phyloP scores from a whole-genome alignment of 768 basidiomycete species.

The Vararia minispora region DNA sequence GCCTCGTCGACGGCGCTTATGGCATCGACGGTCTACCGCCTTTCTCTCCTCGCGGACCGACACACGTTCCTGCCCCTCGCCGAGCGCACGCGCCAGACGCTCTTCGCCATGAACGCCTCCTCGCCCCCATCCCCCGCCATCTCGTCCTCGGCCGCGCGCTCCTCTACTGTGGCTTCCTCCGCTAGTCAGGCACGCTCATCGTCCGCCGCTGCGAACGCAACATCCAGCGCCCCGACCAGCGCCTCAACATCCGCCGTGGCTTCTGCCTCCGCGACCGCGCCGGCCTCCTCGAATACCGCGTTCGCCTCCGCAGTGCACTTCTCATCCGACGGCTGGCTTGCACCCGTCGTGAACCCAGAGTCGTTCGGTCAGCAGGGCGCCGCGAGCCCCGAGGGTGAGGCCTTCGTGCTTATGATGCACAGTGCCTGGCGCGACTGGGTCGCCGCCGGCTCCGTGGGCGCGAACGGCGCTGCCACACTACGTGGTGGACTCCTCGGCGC shows the following conservation, averaged over 20 bases:
- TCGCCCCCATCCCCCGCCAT: too few species aligned
- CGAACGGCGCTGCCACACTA: conserved; percentile 23
- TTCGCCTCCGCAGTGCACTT: conserved; percentile 31
- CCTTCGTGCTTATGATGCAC: conserved; percentile 67
- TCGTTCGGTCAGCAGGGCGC: conserved; percentile 34
- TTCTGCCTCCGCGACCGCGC: background rate
- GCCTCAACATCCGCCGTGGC: conserved; percentile 1
- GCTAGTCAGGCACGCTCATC: too few species aligned
- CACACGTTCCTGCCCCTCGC: conserved; percentile 44
- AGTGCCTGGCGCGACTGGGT: conserved; percentile 73
- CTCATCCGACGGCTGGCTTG: conserved; percentile 51
- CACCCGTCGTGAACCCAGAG: conserved; percentile 68
- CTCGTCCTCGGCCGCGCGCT: too few species aligned
- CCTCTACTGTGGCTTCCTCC: too few species aligned
- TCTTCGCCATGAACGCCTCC: conserved; percentile 18
- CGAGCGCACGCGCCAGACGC: conserved; percentile 36
- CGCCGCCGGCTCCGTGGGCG: conserved; percentile 38
- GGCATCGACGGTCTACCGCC: conserved; percentile 65
- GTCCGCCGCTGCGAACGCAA: too few species aligned
- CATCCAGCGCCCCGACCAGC: conserved; percentile 4
- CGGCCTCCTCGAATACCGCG: conserved; percentile 1
- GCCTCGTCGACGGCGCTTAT: conserved; percentile 64
- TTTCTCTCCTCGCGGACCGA: conserved; percentile 42
- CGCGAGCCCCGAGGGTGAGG: conserved; percentile 65
- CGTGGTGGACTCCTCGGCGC: background rate